Evolutionary conservation across 441 rosid genomes (phyloP), one percentile per base, ranked within the genome.

Genomic region (Brassica hybrid): DNA sequence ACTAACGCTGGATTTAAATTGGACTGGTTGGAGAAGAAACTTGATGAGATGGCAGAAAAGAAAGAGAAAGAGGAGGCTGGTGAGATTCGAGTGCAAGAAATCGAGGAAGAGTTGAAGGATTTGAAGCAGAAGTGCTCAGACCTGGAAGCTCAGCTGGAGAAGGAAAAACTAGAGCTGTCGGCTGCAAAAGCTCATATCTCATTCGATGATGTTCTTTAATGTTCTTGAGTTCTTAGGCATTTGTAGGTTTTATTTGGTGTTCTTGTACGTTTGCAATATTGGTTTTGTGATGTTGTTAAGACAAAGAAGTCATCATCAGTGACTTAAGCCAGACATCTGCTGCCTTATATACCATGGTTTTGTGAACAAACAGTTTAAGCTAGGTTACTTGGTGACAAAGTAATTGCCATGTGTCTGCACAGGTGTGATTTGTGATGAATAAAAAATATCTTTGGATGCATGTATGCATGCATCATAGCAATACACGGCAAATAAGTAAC

Each of bases 21-120:
- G 74, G 74, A 68, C 52, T 76, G 79, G 74, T 48, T 75, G 21
- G 45, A 75, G 45, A 67, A 27, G 10, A 76, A 60, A 7, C 43
- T 76, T 10, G 74, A 67, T 30, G 41, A 45, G 1, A 16, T 48
- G 10, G 4, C 17, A 1, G 59, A 43, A 1, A 56, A 2, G 64
- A 65, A 67, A 17, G 8, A 48, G 48, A 67, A 58, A 7, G 73
- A 45, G 48, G 12, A 71, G 11, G 50, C 17, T 76, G 0, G 25
- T 63, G 70, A 41, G 71, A 52, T 17, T 14, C 6, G 41, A 2
- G 5, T 65, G 30, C 17, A 57, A 41, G 59, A 23, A 23, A 56
- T 57, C 2, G 19, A 36, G 8, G 2, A 74, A 14, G 30, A 66
- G 36, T n/a, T 65, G 23, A 36, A 50, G 1, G n/a, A 9, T 1